phyloP scores from a whole-genome alignment of 192 early-diverging fungal genomes.

The Mortierella hygrophila region DNA sequence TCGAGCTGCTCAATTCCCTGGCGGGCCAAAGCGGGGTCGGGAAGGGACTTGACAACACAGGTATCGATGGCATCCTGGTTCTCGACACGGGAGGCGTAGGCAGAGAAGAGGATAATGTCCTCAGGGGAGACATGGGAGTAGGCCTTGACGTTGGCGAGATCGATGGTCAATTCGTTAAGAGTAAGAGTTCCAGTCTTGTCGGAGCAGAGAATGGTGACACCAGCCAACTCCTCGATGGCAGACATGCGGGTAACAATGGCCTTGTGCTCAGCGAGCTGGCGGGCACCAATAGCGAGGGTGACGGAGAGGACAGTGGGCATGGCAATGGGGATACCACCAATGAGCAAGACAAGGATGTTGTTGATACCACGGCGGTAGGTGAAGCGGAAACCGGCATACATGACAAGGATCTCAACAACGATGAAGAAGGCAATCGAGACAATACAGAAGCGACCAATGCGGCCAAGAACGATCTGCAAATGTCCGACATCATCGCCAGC shows the following conservation, averaged over 20 bases:
- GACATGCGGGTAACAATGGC: slow-evolving; percentile 86
- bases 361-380: slow-evolving; percentile 81
- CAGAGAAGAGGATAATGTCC: slow-evolving; percentile 74
- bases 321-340: slow-evolving; percentile 87
- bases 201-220: slow-evolving; percentile 87
- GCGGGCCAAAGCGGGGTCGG: slow-evolving; percentile 68
- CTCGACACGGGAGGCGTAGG: slow-evolving; percentile 82
- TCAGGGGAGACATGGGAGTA: slow-evolving; percentile 75
- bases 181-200: slow-evolving; percentile 98
- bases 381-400: slow-evolving; percentile 78
- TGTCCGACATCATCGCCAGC: slow-evolving; percentile 81
- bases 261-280: slow-evolving; percentile 86
- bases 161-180: slow-evolving; percentile 84
- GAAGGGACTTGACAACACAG: slow-evolving; percentile 76
- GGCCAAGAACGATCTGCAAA: slow-evolving; percentile 79
- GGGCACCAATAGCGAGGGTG: slow-evolving; percentile 84
- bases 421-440: slow-evolving; percentile 80
- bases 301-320: slow-evolving; percentile 84
- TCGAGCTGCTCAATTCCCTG: slow-evolving; percentile 74
- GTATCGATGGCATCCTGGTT: slow-evolving; percentile 88
- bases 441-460: slow-evolving; percentile 85
- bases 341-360: slow-evolving; percentile 83
- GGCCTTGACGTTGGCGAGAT: slow-evolving; percentile 74
- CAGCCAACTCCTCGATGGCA: slow-evolving; percentile 86
- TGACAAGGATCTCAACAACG: slow-evolving; percentile 76